phyloP scores from a whole-genome alignment of 306 rosid genomes.

The Lagenaria siceraria region DNA sequence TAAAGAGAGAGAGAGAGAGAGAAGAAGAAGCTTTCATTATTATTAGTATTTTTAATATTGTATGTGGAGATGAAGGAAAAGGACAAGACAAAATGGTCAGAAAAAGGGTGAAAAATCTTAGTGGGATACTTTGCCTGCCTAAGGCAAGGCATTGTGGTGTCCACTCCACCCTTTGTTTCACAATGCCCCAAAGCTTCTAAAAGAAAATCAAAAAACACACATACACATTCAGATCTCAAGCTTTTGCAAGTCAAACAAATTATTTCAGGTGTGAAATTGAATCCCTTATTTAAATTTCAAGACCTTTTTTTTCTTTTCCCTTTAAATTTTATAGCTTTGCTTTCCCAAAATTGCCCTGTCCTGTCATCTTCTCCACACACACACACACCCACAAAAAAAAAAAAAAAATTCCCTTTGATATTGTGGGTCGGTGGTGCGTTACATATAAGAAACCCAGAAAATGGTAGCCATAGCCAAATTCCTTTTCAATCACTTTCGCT shows the following conservation, averaged over 20 bases:
- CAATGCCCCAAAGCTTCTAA: slow-evolving; percentile 10
- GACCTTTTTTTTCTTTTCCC: not conserved
- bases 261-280: not conserved
- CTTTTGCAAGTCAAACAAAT: slow-evolving; percentile 4
- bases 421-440: not conserved
- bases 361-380: not conserved
- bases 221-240: not conserved
- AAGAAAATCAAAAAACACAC: slow-evolving; percentile 11
- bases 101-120: slow-evolving; percentile 30
- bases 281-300: not conserved
- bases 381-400: too few relatives aligned
- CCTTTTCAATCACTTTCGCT: not conserved
- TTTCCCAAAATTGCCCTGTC: not conserved
- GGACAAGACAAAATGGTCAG: not conserved
- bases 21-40: slow-evolving; percentile 24
- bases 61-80: slow-evolving; percentile 20
- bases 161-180: slow-evolving; percentile 42
- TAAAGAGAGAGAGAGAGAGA: not conserved
- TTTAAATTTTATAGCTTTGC: not conserved
- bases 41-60: not conserved
- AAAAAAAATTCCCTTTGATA: too few relatives aligned
- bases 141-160: slow-evolving; percentile 62
- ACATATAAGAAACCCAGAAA: not conserved
- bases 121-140: slow-evolving; percentile 75
- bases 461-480: not conserved